Evolutionary conservation across 2,329 filamentous ascomycete genomes (phyloP), one percentile per base, ranked within the genome.

Genomic region (Beauveria sp.): DNA sequence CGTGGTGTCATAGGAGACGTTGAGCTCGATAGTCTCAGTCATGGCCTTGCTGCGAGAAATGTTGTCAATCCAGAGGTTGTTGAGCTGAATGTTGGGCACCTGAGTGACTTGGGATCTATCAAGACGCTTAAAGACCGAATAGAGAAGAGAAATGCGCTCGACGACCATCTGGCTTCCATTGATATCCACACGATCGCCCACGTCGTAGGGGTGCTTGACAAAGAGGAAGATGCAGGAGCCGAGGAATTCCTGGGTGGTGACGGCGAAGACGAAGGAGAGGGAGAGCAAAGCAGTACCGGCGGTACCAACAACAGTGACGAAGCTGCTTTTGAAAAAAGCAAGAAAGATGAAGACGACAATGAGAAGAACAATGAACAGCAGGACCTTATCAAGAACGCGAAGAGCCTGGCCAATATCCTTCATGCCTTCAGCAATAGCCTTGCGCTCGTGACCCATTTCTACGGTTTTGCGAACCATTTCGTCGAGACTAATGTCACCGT

Each of bases 141-240:
- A 98, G 3, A 99, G 81, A 34, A 99, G 83, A 2, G 93, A 96
- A 68, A 98, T 98, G 72, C 93, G 90, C 74, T 98, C 92, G 12
- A 99, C 95, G 5, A 91, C 81, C 67, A 96, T 86, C 67, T 86
- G 81, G 66, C 87, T 81, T 18, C 80, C 80, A 58, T 73, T 77
- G 65, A 98, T 89, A 68, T 97, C 92, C 49, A 98, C 90, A 28
- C 95, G 88, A 73, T 99, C 95, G 64, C 93, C 93, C 24, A 98
- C 92, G 72, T 99, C 95, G 73, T 90, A 98, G 0, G 95, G 93
- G 73, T 99, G 95, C 79, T 99, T 99, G 79, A 98, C 91, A 70
- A 99, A 99, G 1, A 99, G 79, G 79, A 99, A 99, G 70, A 99
- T 96, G 78, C 93, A 98, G 43, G 93, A 97, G 70, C 93, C 93